Base-by-base conservation (phyloP, 805 yeast genomes). In the Metschnikowia baotianmanensis region DNA sequence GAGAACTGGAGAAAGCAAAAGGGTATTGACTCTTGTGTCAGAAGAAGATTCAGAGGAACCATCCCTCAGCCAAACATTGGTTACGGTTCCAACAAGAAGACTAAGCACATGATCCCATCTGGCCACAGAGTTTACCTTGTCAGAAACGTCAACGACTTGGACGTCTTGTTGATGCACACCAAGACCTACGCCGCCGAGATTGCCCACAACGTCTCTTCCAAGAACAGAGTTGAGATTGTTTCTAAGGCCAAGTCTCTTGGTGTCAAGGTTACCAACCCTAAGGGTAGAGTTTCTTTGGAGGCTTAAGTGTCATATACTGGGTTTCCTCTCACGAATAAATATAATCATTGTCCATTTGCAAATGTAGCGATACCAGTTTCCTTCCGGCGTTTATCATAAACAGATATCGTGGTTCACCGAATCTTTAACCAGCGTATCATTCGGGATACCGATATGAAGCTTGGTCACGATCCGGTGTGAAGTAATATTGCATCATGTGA, bases 1-100 rank as follows among this genome's bases (percentile, higher is more conserved):
- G 97, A 88, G 78, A 84, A 83, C 83, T 95, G 99, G 99, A 93
- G 99, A 88, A 91, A 93, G 81, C 99, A 95, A 80, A 93, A 93
- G 87, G 99, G 99, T 93, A 93, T 93, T 72, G 99, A 93, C 82
- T 90, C 98, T 62, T 82, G 88, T 79, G 97, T 95, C 73, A 93
- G 99, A 83, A 91, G 99, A 83, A 85, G 93, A 82, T 93, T 93
- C 96, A 88, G 97, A 84, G 99, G 99, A 71, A 85, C 91, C 77
- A 87, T 93, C 71, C 80, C 90, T 65, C 95, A 91, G 82, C 99
- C 99, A 82, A 90, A 86, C 81, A 90, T 93, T 67, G 99, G 99
- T 82, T 93, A 87, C 82, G 97, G 99, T 78, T 89, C 98, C 63
- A 89, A 93, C 96, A 93, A 88, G 81, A 89, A 85, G 83, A 93